Conservation (phyloP, 805 yeast genomes). For the Candida patagonica region DNA sequence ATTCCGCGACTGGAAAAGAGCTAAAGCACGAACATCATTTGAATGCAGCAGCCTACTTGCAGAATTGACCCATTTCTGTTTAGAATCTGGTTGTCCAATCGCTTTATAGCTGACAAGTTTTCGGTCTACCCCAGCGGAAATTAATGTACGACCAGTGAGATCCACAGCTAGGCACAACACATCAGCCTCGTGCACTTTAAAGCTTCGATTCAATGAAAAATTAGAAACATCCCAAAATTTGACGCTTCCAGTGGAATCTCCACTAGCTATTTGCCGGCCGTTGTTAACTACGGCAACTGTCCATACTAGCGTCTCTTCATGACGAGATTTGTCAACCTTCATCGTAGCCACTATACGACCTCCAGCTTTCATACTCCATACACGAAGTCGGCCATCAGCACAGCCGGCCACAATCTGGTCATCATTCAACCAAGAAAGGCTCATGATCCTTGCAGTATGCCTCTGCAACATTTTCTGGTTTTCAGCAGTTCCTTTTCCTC, state of each 20-base stretch:
- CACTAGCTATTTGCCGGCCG: slow-evolving; percentile 74
- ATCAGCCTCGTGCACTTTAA: slow-evolving; percentile 85
- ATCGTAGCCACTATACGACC: slow-evolving; percentile 74
- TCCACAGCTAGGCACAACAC: slow-evolving; percentile 64
- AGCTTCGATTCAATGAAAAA: slow-evolving; percentile 70
- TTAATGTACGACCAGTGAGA: slow-evolving; percentile 50
- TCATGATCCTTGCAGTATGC: slow-evolving; percentile 72
- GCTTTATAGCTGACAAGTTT: slow-evolving; percentile 67
- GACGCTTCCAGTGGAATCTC: slow-evolving; percentile 91
- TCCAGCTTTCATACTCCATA: slow-evolving; percentile 51
- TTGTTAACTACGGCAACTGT: slow-evolving; percentile 55
- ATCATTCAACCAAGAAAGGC: slow-evolving; percentile 65
- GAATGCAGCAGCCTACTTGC: slow-evolving; percentile 75
- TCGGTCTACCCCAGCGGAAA: slow-evolving; percentile 89
- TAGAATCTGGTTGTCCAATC: slow-evolving; percentile 29
- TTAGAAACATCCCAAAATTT: slow-evolving; percentile 86
- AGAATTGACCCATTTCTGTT: slow-evolving; percentile 62
- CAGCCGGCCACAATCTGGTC: slow-evolving; percentile 80
- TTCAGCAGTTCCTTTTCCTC: slow-evolving; percentile 77
- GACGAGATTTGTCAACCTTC: slow-evolving; percentile 83
- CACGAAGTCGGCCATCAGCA: slow-evolving; percentile 84
- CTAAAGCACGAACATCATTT: slow-evolving; percentile 72
- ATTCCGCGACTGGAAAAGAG: slow-evolving; percentile 44
- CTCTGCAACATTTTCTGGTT: slow-evolving; percentile 69
- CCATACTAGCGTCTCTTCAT: slow-evolving; percentile 90